phyloP scores from a whole-genome alignment of 139 green algal species.

The Marvania coccoides region DNA sequence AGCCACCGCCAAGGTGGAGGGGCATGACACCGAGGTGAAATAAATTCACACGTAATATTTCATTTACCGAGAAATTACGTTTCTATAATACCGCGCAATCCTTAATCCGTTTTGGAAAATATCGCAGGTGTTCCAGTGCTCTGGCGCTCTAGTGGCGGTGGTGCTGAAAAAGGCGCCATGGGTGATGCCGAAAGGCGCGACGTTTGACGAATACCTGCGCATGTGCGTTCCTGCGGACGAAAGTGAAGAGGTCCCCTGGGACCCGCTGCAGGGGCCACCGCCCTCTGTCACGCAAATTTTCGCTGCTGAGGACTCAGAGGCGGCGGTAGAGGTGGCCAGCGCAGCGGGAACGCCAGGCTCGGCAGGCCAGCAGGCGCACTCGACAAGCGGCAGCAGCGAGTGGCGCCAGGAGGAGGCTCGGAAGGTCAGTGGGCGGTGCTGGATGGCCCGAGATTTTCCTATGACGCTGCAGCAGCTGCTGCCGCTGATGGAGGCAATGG shows the following conservation, averaged over 20 bases:
- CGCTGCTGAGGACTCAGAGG: neutral
- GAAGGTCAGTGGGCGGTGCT: constrained; percentile 41
- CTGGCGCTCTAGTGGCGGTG: constrained; percentile 36
- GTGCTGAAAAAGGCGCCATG: constrained; percentile 4
- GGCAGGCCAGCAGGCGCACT: no score
- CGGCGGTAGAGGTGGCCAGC: neutral
- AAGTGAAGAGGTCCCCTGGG: constrained; percentile 15
- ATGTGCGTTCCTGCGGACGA: constrained; percentile 26
- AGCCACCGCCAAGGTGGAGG: constrained; percentile 41
- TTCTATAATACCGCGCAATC: no score
- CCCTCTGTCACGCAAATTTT: neutral
- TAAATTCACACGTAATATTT: no score
- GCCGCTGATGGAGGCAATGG: constrained; percentile 72
- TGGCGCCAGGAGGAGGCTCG: neutral
- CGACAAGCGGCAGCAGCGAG: no score
- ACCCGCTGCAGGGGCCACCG: constrained; percentile 11
- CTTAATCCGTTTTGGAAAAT: no score
- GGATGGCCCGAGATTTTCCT: constrained; percentile 61
- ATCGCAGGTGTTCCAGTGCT: constrained; percentile 46
- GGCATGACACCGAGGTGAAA: constrained; percentile 32
- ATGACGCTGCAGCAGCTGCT: constrained; percentile 64
- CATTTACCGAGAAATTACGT: no score
- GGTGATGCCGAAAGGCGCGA: constrained; percentile 18
- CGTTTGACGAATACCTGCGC: constrained; percentile 58
- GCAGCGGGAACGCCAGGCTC: neutral